Evolutionary conservation across 257 asterid genomes (phyloP).

Genomic region (Solanum sparsipilum): DNA sequence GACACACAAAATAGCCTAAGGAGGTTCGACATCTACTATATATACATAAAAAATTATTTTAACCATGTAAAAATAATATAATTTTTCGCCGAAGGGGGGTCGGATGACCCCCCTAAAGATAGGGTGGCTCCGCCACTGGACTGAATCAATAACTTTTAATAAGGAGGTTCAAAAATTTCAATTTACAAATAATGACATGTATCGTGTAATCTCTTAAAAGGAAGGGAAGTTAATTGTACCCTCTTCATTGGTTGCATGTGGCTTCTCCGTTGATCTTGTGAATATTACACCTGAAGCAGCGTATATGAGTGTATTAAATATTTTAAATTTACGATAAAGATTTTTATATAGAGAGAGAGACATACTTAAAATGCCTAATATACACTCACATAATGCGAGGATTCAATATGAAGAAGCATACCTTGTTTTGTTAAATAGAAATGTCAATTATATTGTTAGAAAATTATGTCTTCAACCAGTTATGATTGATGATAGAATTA

Average conservation of each 20-base stretch:
- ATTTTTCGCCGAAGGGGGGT: no score
- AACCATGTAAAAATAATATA: no score
- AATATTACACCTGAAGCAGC: not conserved
- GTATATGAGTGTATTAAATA: not conserved
- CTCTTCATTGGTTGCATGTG: not conserved
- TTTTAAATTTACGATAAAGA: no score
- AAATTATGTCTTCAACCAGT: not conserved
- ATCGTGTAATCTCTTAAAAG: not conserved
- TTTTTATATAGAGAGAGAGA: no score
- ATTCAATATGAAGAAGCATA: not conserved
- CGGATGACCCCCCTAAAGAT: no score
- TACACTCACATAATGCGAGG: no score
- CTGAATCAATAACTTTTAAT: not conserved
- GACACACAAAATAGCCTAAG: no score
- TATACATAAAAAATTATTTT: no score
- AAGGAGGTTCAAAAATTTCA: not conserved
- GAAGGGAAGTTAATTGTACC: not conserved
- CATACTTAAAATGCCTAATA: not conserved
- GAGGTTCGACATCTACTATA: no score
- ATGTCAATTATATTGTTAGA: not conserved
- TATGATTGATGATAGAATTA: not conserved
- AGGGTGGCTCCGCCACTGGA: no score
- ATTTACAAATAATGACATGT: not conserved
- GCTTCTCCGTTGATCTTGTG: not conserved
- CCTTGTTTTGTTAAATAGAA: no score